Conservation (phyloP, 305 asterid species). For the Fraxinus velutina region DNA sequence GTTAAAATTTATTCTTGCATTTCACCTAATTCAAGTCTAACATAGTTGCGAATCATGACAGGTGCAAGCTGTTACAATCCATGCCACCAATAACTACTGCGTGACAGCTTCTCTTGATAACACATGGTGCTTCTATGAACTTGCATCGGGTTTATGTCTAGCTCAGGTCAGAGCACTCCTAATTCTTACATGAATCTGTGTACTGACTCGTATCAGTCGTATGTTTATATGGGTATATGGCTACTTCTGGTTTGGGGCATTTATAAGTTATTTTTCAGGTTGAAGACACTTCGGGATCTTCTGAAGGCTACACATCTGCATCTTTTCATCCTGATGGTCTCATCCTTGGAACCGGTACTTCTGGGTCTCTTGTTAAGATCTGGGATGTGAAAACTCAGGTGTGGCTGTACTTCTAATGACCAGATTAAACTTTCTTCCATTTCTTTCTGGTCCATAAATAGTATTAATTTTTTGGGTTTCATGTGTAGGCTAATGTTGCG, state of each 20-base stretch:
- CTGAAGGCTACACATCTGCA: constrained; percentile 84
- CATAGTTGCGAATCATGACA: constrained; percentile 27
- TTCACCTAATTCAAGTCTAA: background rate
- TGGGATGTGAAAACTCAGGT: constrained; percentile 99
- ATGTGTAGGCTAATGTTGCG: constrained; percentile 71
- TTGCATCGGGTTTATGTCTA: constrained; percentile 88
- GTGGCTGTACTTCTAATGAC: background rate
- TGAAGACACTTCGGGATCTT: constrained; percentile 61
- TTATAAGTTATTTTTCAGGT: constrained; percentile 47
- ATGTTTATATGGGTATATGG: background rate
- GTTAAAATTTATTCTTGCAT: background rate
- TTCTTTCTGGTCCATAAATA: background rate
- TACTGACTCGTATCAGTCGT: background rate
- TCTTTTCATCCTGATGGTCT: constrained; percentile 99
- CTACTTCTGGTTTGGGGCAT: constrained; percentile 9
- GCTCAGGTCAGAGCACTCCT: constrained; percentile 56
- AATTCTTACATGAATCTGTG: constrained; percentile 14
- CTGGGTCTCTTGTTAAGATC: constrained; percentile 66
- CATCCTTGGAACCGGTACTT: constrained; percentile 94
- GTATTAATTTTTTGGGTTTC: too few relatives aligned
- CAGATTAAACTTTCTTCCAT: background rate
- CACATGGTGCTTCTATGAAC: constrained; percentile 96
- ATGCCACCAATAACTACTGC: constrained; percentile 86
- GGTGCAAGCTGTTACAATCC: constrained; percentile 97
- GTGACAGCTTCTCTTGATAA: constrained; percentile 94